phyloP scores from a whole-genome alignment of 768 basidiomycete genomes.

The Mycena amicta region DNA sequence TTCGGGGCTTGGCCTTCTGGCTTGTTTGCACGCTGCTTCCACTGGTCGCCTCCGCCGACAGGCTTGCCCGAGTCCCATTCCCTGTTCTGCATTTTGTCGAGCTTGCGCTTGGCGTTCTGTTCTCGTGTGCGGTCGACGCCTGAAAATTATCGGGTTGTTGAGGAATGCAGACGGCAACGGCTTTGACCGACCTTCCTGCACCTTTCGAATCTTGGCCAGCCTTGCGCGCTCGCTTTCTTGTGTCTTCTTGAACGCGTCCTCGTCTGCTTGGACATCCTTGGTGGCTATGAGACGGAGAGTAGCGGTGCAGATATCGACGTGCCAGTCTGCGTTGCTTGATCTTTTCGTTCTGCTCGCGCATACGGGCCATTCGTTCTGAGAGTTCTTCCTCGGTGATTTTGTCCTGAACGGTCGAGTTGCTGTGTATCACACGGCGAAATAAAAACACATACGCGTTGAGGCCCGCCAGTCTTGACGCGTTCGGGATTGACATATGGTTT shows the following conservation, averaged over 20 bases:
- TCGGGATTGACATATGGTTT: constrained; percentile 81
- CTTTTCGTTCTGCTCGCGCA: constrained; percentile 73
- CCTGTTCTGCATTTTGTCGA: constrained; percentile 76
- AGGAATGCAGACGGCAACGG: background rate
- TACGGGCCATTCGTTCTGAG: constrained; percentile 67
- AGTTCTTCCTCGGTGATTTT: constrained; percentile 71
- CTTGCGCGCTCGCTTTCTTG: constrained; percentile 66
- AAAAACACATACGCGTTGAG: constrained; percentile 58
- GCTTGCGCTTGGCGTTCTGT: constrained; percentile 77
- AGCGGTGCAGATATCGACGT: constrained; percentile 24
- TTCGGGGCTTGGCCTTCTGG: constrained; percentile 1
- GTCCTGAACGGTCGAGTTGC: constrained; percentile 45
- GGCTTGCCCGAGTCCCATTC: constrained; percentile 87
- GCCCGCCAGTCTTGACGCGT: constrained; percentile 81
- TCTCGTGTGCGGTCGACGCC: constrained; percentile 71
- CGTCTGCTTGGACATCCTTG: constrained; percentile 81
- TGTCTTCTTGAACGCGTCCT: constrained; percentile 73
- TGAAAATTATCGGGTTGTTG: background rate
- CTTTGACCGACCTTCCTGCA: constrained; percentile 50
- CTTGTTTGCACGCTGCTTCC: constrained; percentile 28
- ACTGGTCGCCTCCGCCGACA: constrained; percentile 25
- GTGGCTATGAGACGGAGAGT: constrained; percentile 6
- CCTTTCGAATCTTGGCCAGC: constrained; percentile 58
- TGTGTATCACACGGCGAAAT: background rate
- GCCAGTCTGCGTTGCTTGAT: constrained; percentile 72